Conservation (phyloP, 495 filamentous ascomycete species). For the Aspergillus incahuasiensis region DNA sequence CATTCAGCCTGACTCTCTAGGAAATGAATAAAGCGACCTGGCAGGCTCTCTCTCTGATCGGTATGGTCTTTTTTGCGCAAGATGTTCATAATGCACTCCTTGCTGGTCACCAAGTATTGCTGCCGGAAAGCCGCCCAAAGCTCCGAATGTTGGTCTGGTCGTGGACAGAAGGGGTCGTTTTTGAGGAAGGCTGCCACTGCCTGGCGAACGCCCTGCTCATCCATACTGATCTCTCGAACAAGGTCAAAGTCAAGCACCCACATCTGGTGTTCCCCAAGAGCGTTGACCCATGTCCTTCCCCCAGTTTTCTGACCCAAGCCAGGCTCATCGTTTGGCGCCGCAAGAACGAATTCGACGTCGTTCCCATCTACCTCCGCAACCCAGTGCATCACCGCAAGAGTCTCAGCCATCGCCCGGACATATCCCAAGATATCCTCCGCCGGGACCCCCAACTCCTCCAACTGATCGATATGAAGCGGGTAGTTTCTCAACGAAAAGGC, state of each 20-base stretch:
- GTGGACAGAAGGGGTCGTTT: conserved; percentile 15
- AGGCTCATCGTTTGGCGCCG: neutral
- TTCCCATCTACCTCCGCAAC: conserved; percentile 36
- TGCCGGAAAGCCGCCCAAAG: conserved; percentile 31
- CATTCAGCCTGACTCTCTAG: neutral
- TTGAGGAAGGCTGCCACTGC: conserved; percentile 32
- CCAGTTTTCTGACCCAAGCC: neutral
- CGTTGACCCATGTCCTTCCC: neutral
- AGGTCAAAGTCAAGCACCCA: conserved; percentile 49
- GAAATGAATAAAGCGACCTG: neutral
- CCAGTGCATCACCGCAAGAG: conserved; percentile 47
- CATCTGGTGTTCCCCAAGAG: conserved; percentile 19
- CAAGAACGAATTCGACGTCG: conserved; percentile 51
- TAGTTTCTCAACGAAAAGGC: conserved; percentile 43
- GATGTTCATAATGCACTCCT: neutral
- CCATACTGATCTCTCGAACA: conserved; percentile 29
- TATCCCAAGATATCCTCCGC: conserved; percentile 12
- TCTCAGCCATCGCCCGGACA: conserved; percentile 37
- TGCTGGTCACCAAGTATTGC: conserved; percentile 12
- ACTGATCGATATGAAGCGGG: conserved; percentile 46
- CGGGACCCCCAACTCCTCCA: conserved; percentile 35
- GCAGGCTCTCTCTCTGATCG: neutral
- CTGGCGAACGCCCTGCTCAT: conserved; percentile 25
- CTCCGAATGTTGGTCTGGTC: conserved; percentile 18
- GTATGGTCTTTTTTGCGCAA: neutral